A percentile compares a stretch with the other conserved stretches of the same genome.
phyloP scores from a whole-genome alignment of 352 stramenopile species.

The Pythium phragmiticola region DNA sequence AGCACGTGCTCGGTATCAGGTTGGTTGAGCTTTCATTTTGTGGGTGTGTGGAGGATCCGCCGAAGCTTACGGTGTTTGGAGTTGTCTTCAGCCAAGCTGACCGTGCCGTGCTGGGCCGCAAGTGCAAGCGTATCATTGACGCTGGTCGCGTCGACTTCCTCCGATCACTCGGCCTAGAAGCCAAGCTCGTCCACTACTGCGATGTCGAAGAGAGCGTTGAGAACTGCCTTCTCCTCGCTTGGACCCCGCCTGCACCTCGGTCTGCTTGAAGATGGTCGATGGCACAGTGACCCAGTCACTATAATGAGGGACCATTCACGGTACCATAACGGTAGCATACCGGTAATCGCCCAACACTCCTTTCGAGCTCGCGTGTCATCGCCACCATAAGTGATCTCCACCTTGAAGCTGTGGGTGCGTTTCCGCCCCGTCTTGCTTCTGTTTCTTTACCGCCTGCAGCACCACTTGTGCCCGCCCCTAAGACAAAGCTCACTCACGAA shows the following conservation, averaged over 20 bases:
- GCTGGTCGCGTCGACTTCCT: slow-evolving; percentile 65
- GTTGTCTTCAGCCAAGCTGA: slow-evolving; percentile 47
- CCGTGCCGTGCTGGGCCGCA: slow-evolving; percentile 54
- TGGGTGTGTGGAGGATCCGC: too few species aligned
- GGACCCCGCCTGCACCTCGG: slow-evolving; percentile 24
- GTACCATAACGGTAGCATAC: background rate
- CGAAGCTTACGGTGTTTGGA: too few species aligned
- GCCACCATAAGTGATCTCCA: too few species aligned
- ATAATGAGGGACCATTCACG: background rate
- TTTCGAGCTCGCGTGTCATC: too few species aligned
- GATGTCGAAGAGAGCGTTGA: slow-evolving; percentile 70
- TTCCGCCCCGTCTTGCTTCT: too few species aligned
- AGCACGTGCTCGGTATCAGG: slow-evolving; percentile 72
- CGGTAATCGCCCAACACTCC: too few species aligned
- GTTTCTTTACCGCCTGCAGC: too few species aligned
- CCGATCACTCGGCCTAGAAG: slow-evolving; percentile 44
- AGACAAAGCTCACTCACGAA: slow-evolving; percentile 14
- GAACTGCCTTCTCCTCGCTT: slow-evolving; percentile 79
- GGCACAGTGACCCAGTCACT: slow-evolving; percentile 10
- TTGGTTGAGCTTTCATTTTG: slow-evolving; percentile 17
- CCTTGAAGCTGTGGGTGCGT: too few species aligned
- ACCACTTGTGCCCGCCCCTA: too few species aligned
- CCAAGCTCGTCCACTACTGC: slow-evolving; percentile 80
- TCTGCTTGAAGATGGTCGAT: background rate
- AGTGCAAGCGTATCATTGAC: slow-evolving; percentile 81